A percentile compares a stretch with the other conserved stretches of the same genome.
phyloP scores from a whole-genome alignment of 2,329 filamentous ascomycete species.

The Aspergillus sp. region DNA sequence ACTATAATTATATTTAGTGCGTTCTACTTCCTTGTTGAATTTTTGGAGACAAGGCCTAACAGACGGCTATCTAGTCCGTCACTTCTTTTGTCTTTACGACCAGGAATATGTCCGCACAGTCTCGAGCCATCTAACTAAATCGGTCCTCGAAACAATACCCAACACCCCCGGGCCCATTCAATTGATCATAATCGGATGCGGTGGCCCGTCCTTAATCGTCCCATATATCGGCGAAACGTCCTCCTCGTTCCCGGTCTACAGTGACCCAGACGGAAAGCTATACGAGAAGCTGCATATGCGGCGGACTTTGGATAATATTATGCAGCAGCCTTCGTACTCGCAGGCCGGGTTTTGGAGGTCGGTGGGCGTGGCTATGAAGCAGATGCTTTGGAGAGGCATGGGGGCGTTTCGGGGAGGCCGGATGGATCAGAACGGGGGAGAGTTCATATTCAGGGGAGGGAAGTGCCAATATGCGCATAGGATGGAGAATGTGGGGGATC shows the following conservation, averaged over 20 bases:
- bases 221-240: slow-evolving; percentile 22
- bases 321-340: slow-evolving; percentile 13
- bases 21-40: background rate
- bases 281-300: slow-evolving; percentile 24
- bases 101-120: slow-evolving; percentile 23
- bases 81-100: slow-evolving; percentile 27
- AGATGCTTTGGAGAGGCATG: slow-evolving; percentile 8
- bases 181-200: slow-evolving; percentile 26
- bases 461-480: background rate
- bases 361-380: slow-evolving; percentile 11
- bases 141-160: slow-evolving; percentile 18
- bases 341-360: slow-evolving; percentile 10
- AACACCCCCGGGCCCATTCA: slow-evolving; percentile 16
- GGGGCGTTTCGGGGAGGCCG: background rate
- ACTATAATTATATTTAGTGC: slow-evolving; percentile 23
- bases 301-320: slow-evolving; percentile 12
- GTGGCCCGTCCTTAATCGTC: slow-evolving; percentile 18
- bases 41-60: background rate
- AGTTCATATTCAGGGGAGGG: background rate
- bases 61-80: slow-evolving; percentile 13
- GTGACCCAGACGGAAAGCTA: slow-evolving; percentile 17
- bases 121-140: slow-evolving; percentile 13
- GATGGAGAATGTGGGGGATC: slow-evolving; percentile 4
- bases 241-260: slow-evolving; percentile 20
- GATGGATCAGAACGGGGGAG: slow-evolving; percentile 7